A percentile compares a stretch with the other conserved stretches of the same genome.
phyloP scores from a whole-genome alignment of 495 filamentous ascomycete genomes.

The Penicillium odoratum region DNA sequence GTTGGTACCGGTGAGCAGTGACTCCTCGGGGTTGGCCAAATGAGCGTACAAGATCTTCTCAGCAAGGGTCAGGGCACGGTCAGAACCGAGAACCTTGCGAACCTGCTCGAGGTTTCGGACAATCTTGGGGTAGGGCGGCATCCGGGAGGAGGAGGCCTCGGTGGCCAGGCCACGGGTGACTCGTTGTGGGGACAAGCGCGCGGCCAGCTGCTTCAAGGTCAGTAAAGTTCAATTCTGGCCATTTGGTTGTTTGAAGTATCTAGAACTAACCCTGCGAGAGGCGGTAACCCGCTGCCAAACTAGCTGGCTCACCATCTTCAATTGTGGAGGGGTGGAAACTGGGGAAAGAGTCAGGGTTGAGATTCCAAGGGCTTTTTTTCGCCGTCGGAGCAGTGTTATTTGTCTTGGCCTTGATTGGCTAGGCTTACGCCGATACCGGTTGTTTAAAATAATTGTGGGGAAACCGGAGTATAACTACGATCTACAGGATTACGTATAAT shows the following conservation, averaged over 20 bases:
- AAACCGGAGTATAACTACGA: slow-evolving; percentile 4
- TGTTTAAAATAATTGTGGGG: slow-evolving; percentile 16
- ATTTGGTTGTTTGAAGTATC: not conserved
- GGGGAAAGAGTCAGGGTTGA: slow-evolving; percentile 24
- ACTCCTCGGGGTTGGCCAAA: slow-evolving; percentile 72
- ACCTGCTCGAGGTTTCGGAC: slow-evolving; percentile 34
- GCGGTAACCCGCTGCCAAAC: slow-evolving; percentile 35
- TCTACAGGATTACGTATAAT: not conserved
- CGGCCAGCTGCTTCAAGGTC: slow-evolving; percentile 21
- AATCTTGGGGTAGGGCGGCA: slow-evolving; percentile 35
- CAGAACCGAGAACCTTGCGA: slow-evolving; percentile 29
- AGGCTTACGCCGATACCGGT: slow-evolving; percentile 26
- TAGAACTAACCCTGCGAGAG: slow-evolving; percentile 31
- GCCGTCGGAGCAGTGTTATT: slow-evolving; percentile 23
- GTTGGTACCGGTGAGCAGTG: slow-evolving; percentile 40
- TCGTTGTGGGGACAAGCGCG: slow-evolving; percentile 31
- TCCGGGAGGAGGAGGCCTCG: slow-evolving; percentile 32
- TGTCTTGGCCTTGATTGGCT: slow-evolving; percentile 26
- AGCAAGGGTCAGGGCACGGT: slow-evolving; percentile 75
- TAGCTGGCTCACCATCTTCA: slow-evolving; percentile 38
- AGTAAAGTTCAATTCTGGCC: slow-evolving; percentile 6
- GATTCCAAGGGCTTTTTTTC: slow-evolving; percentile 20
- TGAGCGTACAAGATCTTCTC: slow-evolving; percentile 99
- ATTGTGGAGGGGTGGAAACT: slow-evolving; percentile 21
- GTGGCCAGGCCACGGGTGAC: slow-evolving; percentile 32